Evolutionary conservation across 495 filamentous ascomycete genomes (phyloP), one percentile per base, ranked within the genome.

Genomic region (Penicillium macrosclerotiorum): DNA sequence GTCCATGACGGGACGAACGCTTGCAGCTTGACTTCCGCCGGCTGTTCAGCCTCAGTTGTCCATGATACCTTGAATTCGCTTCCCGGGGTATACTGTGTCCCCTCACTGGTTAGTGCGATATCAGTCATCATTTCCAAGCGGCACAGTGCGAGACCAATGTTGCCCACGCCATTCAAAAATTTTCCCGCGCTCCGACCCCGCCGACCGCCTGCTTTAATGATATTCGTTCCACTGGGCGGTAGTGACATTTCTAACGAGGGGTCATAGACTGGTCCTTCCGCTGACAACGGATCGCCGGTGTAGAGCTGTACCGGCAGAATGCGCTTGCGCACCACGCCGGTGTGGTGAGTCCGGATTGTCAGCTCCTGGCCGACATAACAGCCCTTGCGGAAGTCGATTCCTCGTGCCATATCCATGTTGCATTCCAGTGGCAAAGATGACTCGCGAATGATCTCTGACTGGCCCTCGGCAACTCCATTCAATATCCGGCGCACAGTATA

Each of bases 291-390:
- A 14, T 62, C 55, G 27, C 60, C 42, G 1, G 63, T 57, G 58
- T 94, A 95, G n/a, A 96, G 45, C 63, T 84, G 72, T 4, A 90
- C 82, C 0, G 93, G 93, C 24, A 98, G 55, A n/a, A 97, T 79
- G 2, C 93, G 73, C 73, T 95, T 95, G 56, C 93, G 74, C 33
- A 96, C 89, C 8, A 98, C 88, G 26, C 93, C 93, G 2, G 85
- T 90, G 64, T 97, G 93, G 59, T 89, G 83, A 0, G 94, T 97
- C 18, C 93, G 82, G 34, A 96, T 95, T 6, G 94, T 97, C 40
- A 97, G 74, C 63, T 98, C 93, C 69, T 98, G 93, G 0, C 93
- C 93, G 0, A 97, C 83, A 64, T 98, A 98, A 66, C 93, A 98
- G 1, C 93, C 93, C 69, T 98, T 98, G 36, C 81, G 78, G 67